Base-by-base conservation (phyloP, 441 rosid species). In the Flueggea neowawraea region DNA sequence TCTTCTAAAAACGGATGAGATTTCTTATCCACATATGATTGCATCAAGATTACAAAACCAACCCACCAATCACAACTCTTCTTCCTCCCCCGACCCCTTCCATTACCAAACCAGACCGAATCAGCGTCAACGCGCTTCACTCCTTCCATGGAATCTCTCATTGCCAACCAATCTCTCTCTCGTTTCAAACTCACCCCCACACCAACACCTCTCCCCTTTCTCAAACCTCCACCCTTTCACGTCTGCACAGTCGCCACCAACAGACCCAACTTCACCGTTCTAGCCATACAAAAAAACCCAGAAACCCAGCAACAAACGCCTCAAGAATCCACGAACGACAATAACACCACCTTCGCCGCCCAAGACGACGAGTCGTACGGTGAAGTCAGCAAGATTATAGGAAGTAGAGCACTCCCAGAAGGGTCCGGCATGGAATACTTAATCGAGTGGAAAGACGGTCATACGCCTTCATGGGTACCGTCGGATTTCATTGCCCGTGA, bases 381-480 rank as follows among this genome's bases (percentile, higher is more conserved):
- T 31, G 97, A 90, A 53, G 98, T 93, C 62, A 79, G 75, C 68
- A 82, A 54, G 60, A 90, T 90, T 72, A 86, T 86, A 51, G 97
- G 97, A 56, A 93, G 97, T 80, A 71, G 90, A 65, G 72, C 77
- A 4, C 73, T 77, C 12, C 66, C 64, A 12, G 77, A 66, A 1
- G 84, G 78, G 6, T 50, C 74, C 16, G 87, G 80, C 47, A 86
- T 90, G 96, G 95, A 93, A 72, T 90, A 88, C 75, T 52, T 90
- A 0, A 85, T 93, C 17, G 88, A 90, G 65, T 93, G 98, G 98
- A 90, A 86, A 56, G 97, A 93, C 75, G 91, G 90, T 9, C 96
- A 88, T 16, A 73, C 83, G 0, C 97, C 97, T 0, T 90, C 97
- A 6, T 93, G 97, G 97, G 83, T 90, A 22, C 84, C 84, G 0